Evolutionary conservation across 495 filamentous ascomycete species (phyloP).

Genomic region (Aspergillus ellipticus): DNA sequence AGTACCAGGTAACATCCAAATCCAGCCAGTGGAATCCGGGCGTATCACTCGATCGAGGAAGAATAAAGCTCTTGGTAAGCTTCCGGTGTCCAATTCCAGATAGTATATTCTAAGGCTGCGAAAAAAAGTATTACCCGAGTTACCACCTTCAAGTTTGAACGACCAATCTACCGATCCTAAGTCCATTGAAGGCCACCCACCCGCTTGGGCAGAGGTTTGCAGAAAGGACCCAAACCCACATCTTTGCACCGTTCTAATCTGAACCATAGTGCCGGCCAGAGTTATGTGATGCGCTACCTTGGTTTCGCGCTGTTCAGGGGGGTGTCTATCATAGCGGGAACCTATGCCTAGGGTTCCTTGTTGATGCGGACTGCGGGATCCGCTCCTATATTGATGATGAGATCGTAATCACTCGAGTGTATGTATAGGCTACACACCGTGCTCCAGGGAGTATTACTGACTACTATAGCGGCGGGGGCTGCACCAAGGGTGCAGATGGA

Average conservation of each 20-base stretch:
- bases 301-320: slow-evolving; percentile 61
- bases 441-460: slow-evolving; percentile 15
- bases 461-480: slow-evolving; percentile 50
- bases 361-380: slow-evolving; percentile 53
- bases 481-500: slow-evolving; percentile 34
- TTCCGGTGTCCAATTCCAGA: too few species aligned
- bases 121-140: too few species aligned
- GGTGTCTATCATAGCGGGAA: slow-evolving; percentile 49
- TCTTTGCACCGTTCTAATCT: too few species aligned
- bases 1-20: too few species aligned
- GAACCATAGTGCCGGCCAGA: slow-evolving; percentile 46
- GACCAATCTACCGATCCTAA: too few species aligned
- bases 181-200: slow-evolving; percentile 38
- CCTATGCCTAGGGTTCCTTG: slow-evolving; percentile 54
- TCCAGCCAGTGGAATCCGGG: too few species aligned
- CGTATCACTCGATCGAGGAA: too few species aligned
- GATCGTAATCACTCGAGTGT: slow-evolving; percentile 65
- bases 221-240: too few species aligned
- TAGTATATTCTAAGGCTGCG: too few species aligned
- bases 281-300: slow-evolving; percentile 64
- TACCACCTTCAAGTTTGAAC: too few species aligned
- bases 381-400: slow-evolving; percentile 60
- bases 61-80: too few species aligned
- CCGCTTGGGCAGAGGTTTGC: slow-evolving; percentile 59
- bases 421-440: slow-evolving; percentile 25